Evolutionary conservation across 768 basidiomycete species (phyloP).

Genomic region (Mycena indigotica): DNA sequence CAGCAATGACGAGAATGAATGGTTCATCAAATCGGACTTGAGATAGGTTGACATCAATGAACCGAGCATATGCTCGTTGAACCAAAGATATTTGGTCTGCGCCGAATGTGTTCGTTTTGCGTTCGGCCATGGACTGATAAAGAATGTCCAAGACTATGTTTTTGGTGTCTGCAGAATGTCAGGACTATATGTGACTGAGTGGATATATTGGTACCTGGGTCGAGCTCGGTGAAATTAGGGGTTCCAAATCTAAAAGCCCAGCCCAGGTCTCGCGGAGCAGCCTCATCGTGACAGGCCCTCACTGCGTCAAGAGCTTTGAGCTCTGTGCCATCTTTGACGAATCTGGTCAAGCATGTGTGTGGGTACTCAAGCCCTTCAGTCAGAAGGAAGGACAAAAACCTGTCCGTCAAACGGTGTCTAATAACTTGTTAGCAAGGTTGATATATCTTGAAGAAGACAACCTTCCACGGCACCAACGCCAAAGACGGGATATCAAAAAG

Average conservation of each 20-base stretch:
- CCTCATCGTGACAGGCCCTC: not conserved
- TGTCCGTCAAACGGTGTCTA: constrained; percentile 6
- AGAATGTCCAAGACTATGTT: not conserved
- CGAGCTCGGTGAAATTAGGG: no score
- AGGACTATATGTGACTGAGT: not conserved
- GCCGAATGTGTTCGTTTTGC: not conserved
- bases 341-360: not conserved
- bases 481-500: constrained; percentile 5
- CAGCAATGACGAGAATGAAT: not conserved
- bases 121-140: not conserved
- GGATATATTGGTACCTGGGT: not conserved
- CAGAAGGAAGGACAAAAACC: not conserved
- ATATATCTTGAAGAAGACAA: not conserved
- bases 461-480: constrained; percentile 19
- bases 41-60: not conserved
- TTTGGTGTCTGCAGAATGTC: not conserved
- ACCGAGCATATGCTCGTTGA: not conserved
- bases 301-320: not conserved
- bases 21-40: not conserved
- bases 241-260: no score
- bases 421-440: not conserved
- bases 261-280: not conserved
- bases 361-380: not conserved
- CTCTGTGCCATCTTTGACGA: not conserved
- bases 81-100: not conserved